Conservation (phyloP, 2,329 filamentous ascomycete species). For the Cladosporium sp. region DNA sequence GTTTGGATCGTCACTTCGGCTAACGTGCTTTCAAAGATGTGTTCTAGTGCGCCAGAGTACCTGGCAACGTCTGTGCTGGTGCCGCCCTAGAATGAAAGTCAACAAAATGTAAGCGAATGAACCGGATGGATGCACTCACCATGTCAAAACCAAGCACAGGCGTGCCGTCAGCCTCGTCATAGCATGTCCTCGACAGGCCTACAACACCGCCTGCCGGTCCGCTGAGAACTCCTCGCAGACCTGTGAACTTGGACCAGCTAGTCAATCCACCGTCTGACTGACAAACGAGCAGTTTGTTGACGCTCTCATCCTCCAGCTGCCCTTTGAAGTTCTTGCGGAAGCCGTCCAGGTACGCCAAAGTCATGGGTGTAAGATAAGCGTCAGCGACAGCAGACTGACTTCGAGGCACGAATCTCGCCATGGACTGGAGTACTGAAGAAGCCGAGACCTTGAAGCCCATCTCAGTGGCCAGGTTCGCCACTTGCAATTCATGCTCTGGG, state of each 20-base stretch:
- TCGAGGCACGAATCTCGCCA: slow-evolving; percentile 19
- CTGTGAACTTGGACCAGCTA: slow-evolving; percentile 65
- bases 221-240: slow-evolving; percentile 74
- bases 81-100: slow-evolving; percentile 21
- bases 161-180: slow-evolving; percentile 70
- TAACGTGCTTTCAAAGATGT: slow-evolving; percentile 19
- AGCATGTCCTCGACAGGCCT: slow-evolving; percentile 81
- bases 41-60: slow-evolving; percentile 17
- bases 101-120: neutral
- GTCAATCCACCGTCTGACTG: slow-evolving; percentile 68
- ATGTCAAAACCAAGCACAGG: slow-evolving; percentile 66
- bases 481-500: slow-evolving; percentile 28
- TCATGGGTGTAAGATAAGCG: slow-evolving; percentile 19
- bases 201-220: slow-evolving; percentile 84
- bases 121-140: slow-evolving; percentile 19
- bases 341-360: slow-evolving; percentile 16
- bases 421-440: slow-evolving; percentile 24
- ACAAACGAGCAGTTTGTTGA: slow-evolving; percentile 41
- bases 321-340: slow-evolving; percentile 17
- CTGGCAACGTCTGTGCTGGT: slow-evolving; percentile 19
- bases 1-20: slow-evolving; percentile 19
- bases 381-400: slow-evolving; percentile 18
- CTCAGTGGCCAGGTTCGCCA: slow-evolving; percentile 26
- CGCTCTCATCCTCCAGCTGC: slow-evolving; percentile 9
- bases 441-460: slow-evolving; percentile 30